Evolutionary conservation across 208 protist species (phyloP).

Genomic region (Leishmania tarentolae): DNA sequence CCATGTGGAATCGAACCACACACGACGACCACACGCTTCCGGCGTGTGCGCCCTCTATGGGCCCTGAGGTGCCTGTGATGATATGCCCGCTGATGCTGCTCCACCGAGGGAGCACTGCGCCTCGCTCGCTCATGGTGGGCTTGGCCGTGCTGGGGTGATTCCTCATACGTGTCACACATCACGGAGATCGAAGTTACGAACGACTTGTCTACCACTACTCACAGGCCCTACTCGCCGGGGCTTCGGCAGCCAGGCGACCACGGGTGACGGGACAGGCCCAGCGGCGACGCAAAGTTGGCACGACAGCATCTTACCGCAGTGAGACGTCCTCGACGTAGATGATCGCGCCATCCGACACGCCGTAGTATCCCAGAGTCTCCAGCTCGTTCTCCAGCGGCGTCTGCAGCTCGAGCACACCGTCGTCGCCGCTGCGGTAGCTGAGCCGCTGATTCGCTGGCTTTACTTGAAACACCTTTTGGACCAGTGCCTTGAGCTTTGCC

Average conservation of each 20-base stretch:
- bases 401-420: conserved; percentile 53
- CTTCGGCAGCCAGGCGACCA: neutral
- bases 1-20: neutral
- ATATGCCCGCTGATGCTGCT: neutral
- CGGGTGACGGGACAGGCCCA: neutral
- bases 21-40: too few relatives aligned
- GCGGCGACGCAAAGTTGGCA: neutral
- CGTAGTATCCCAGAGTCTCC: conserved; percentile 78
- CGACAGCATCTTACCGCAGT: conserved; percentile 29
- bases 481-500: conserved; percentile 79
- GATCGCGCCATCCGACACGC: conserved; percentile 66
- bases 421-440: conserved; percentile 67
- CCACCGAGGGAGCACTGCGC: neutral
- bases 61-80: neutral
- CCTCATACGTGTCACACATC: too few relatives aligned
- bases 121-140: too few relatives aligned
- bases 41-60: too few relatives aligned
- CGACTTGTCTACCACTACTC: neutral
- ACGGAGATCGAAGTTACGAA: too few relatives aligned
- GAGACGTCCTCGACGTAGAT: conserved; percentile 76
- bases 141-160: too few relatives aligned
- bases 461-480: conserved; percentile 73
- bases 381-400: conserved; percentile 68
- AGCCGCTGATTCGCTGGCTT: conserved; percentile 63
- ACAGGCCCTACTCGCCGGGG: neutral